Percentiles rank a stretch among this genome's conserved stretches.
phyloP scores from a whole-genome alignment of 768 basidiomycete genomes.

The Hericium erinaceus region DNA sequence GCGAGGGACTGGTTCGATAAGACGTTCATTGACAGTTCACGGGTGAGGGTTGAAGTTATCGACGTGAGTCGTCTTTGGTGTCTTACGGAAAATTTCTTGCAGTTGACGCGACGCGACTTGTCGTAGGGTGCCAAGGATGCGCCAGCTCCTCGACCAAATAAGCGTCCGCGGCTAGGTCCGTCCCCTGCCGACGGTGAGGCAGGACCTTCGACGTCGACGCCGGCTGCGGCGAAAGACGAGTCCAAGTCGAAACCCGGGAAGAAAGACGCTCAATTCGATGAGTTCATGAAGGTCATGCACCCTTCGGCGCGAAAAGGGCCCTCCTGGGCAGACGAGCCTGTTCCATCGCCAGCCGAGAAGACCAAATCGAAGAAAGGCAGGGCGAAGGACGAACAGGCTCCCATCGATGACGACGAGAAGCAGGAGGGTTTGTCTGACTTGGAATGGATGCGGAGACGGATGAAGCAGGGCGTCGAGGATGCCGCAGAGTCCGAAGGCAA shows the following conservation, averaged over 20 bases:
- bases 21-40: constrained; percentile 73
- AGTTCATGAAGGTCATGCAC: constrained; percentile 73
- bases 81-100: not conserved
- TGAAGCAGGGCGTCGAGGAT: constrained; percentile 33
- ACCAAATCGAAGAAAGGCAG: constrained; percentile 10
- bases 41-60: constrained; percentile 66
- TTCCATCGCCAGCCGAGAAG: constrained; percentile 1
- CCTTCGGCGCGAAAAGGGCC: constrained; percentile 47
- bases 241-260: constrained; percentile 12
- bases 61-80: constrained; percentile 43
- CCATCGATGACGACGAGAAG: constrained; percentile 18
- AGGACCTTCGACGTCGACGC: constrained; percentile 4
- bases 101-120: not conserved
- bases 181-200: constrained; percentile 19
- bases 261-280: constrained; percentile 35
- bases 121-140: constrained; percentile 59
- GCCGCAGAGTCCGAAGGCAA: constrained; percentile 24
- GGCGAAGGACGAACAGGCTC: constrained; percentile 1
- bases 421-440: constrained; percentile 47
- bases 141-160: constrained; percentile 58
- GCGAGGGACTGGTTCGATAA: constrained; percentile 81
- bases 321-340: constrained; percentile 52
- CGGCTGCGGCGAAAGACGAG: constrained; percentile 1
- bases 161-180: constrained; percentile 46
- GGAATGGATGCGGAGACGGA: constrained; percentile 67